Evolutionary conservation across 768 basidiomycete genomes (phyloP).

Genomic region (Boletales sp.): DNA sequence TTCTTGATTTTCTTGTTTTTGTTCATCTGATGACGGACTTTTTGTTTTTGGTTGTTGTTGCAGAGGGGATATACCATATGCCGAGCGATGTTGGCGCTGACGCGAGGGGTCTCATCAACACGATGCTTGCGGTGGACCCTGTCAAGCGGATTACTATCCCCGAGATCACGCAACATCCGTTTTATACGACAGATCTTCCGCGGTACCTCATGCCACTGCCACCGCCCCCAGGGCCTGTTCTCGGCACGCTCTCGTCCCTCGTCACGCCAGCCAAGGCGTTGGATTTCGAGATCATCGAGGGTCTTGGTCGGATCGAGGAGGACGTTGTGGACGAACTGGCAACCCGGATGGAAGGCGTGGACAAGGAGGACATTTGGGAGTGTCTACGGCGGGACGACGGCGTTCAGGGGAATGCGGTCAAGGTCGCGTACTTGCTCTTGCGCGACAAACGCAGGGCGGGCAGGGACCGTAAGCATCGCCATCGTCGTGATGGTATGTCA

Average conservation of each 20-base stretch:
- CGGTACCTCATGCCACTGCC: constrained; percentile 85
- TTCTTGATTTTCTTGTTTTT: no score
- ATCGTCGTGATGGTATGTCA: background rate
- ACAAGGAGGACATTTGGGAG: constrained; percentile 84
- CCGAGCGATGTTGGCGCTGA: constrained; percentile 79
- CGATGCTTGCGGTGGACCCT: constrained; percentile 93
- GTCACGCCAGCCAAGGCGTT: constrained; percentile 64
- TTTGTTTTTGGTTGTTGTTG: background rate
- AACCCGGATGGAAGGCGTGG: constrained; percentile 65
- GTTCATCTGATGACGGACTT: no score
- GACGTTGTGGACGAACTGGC: constrained; percentile 85
- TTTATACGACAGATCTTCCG: constrained; percentile 82
- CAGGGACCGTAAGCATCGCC: constrained; percentile 66
- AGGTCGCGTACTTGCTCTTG: constrained; percentile 93
- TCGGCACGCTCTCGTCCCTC: constrained; percentile 69
- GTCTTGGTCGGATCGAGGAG: constrained; percentile 88
- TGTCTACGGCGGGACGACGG: constrained; percentile 82
- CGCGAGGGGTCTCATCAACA: constrained; percentile 72
- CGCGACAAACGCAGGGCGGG: constrained; percentile 84
- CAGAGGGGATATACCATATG: constrained; percentile 85
- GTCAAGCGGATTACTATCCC: constrained; percentile 91
- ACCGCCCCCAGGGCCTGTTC: constrained; percentile 69
- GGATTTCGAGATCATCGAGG: constrained; percentile 86
- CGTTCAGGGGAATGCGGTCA: constrained; percentile 85
- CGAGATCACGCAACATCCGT: constrained; percentile 88